Evolutionary conservation across 140 eudicot species (phyloP), one percentile per base, ranked within the genome.

Genomic region (Cichorium intybus): DNA sequence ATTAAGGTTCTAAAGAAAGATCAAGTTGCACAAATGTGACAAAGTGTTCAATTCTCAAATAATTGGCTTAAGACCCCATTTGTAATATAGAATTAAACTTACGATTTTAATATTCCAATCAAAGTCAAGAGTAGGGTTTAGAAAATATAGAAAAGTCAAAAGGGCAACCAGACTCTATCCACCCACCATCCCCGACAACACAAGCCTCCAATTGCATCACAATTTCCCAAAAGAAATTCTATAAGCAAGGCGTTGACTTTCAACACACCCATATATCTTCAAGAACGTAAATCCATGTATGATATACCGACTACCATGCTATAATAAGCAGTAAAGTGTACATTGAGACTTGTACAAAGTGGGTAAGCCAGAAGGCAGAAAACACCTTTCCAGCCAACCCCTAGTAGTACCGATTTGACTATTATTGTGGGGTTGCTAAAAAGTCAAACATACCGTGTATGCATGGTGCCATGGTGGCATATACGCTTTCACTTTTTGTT

Each of bases 401-500:
- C 33, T 16, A 56, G 62, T 49, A 47, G 35, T 10, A 41, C 43
- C 52, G 64, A 12, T 46, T 72, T 74, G 74, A 74, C 74, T 74
- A 66, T 16, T 26, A 37, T 9, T 24, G 3, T 12, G 20, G 55
- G 73, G 73, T 43, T 34, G 17, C 7, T 5, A 23, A 74, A 26
- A 56, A 49, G 74, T 66, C 70, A 66, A 49, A 66, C 58, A 57
- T 16, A 66, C 14, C 63, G 69, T 58, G 74, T 72, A 56, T 63
- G 64, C 51, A 62, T 62, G 71, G 71, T 72, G 77, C 66, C 72
- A 63, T 54, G 71, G 71, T 72, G 77, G 71, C 72, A 63, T 54
- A 29, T 63, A 55, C 34, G 20, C 52, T 45, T 41, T 53, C 59
- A 72, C 48, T 14, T 58, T 63, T 73, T 66, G 10, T 48, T 66